These are phyloP conservation scores for Botrytis byssoidea DNA, from an alignment of 2,329 filamentous ascomycete species.

Conservation along the genomic window DNA sequence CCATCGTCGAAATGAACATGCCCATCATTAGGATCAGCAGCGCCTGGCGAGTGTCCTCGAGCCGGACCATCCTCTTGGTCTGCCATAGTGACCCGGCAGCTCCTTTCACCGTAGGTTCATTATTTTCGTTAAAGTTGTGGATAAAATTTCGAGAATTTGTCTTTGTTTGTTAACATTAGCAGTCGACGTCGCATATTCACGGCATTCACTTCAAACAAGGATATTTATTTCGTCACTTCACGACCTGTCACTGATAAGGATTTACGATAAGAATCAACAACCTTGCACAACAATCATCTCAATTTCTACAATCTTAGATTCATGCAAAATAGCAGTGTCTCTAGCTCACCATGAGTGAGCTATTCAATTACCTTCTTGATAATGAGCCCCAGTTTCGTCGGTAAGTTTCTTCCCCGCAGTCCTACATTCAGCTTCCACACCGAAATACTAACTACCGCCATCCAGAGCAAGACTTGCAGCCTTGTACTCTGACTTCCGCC, in stretches of 20 bases:
- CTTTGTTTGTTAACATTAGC: neutral
- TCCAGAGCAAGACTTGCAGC: slow-evolving; percentile 73
- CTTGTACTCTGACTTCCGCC: slow-evolving; percentile 82
- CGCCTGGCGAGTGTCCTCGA: slow-evolving; percentile 33
- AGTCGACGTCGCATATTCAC: slow-evolving; percentile 10
- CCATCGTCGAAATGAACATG: slow-evolving; percentile 34
- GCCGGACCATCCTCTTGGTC: slow-evolving; percentile 33
- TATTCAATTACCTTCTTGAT: slow-evolving; percentile 63
- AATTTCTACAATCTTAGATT: neutral
- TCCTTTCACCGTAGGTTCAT: slow-evolving; percentile 14
- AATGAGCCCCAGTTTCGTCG: slow-evolving; percentile 62
- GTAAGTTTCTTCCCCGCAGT: slow-evolving; percentile 40
- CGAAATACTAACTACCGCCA: slow-evolving; percentile 11
- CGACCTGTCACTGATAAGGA: slow-evolving; percentile 22
- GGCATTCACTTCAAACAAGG: neutral
- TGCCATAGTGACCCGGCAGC: slow-evolving; percentile 32
- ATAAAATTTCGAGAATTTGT: neutral
- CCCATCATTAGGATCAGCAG: slow-evolving; percentile 27
- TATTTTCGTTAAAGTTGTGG: neutral
- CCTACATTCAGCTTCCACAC: neutral
- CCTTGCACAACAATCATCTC: slow-evolving; percentile 10
- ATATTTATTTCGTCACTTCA: slow-evolving; percentile 19
- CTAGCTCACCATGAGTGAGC: slow-evolving; percentile 55
- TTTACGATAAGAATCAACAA: slow-evolving; percentile 24
- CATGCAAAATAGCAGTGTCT: slow-evolving; percentile 16